Percentiles rank a stretch among this genome's conserved stretches.
Conservation (phyloP, 371 early-diverging fungal species). For the Syncephalastrum monosporum region DNA sequence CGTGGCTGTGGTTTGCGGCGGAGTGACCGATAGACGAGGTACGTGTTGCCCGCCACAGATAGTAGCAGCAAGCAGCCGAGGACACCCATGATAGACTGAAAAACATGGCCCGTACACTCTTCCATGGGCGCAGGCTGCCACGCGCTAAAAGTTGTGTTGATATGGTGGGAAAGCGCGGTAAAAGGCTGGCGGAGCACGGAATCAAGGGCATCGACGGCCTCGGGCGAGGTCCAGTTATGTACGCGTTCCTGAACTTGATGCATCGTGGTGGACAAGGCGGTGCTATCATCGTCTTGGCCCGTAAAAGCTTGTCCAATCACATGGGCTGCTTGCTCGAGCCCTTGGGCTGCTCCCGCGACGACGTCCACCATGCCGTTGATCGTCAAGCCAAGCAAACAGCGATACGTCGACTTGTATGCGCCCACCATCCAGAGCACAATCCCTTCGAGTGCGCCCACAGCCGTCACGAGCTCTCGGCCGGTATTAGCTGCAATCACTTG, state of each 20-base stretch:
- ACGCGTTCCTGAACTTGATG: constrained; percentile 20
- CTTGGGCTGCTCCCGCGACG: constrained; percentile 29
- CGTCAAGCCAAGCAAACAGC: constrained; percentile 35
- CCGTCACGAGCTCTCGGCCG: constrained; percentile 12
- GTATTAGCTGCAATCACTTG: constrained; percentile 6
- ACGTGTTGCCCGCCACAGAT: too few relatives aligned
- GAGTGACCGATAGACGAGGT: too few relatives aligned
- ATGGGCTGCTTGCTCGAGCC: constrained; percentile 9
- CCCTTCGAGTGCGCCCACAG: constrained; percentile 16
- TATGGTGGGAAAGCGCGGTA: constrained; percentile 14
- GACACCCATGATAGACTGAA: too few relatives aligned
- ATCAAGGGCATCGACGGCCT: constrained; percentile 13
- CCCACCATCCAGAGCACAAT: constrained; percentile 26
- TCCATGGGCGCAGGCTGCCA: too few relatives aligned
- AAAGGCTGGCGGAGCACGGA: constrained; percentile 24
- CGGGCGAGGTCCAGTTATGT: constrained; percentile 24
- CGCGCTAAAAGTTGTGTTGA: constrained; percentile 14
- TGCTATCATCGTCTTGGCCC: neutral
- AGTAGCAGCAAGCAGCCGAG: too few relatives aligned
- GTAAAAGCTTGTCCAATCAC: neutral
- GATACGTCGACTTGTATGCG: constrained; percentile 38
- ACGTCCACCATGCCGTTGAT: constrained; percentile 23
- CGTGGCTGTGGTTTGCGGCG: too few relatives aligned
- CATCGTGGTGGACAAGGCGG: constrained; percentile 11
- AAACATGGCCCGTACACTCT: too few relatives aligned